Base-by-base conservation (phyloP, 169 alveolate species). In the Babesia sp. region DNA sequence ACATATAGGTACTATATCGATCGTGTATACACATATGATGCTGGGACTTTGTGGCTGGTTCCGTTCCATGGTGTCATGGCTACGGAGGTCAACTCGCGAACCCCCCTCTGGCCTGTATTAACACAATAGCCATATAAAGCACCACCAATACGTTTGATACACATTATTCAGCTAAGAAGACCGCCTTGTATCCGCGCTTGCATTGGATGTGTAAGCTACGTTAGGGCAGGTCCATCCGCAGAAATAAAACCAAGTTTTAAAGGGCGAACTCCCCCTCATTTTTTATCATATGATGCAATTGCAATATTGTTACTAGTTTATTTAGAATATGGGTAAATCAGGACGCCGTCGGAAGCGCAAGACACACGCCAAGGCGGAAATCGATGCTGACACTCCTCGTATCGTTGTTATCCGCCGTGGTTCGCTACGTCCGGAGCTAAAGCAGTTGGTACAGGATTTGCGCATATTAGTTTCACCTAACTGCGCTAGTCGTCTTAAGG, bases 351-450 rank as follows among this genome's bases (percentile, higher is more conserved):
- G 68, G 14, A 53, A 55, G 76, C 60, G 57, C 41, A 75, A 50
- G 41, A 34, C 85, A 11, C 57, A 39, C 31, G 59, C 28, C 31
- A 68, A 24, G 36, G 56, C 61, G 63, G 67, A 42, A 44, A 29
- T 48, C 42, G 86, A 66, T 45, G 41, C 69, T n/a, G 86, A 64
- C 39, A n/a, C 79, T 18, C 86, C 86, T 1, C 60, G 86, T 14
- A 57, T 77, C 39, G 44, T 77, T 24, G 74, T 77, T 6, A 77
- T 77, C 20, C 74, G 86, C 26, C 66, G 86, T 0, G 86, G 86
- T 1, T 11, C 67, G 11, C 45, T 77, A 11, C 68, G 76, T 20
- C 71, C 64, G 16, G 81, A 66, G 29, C 48, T 69, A 22, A 77
- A 51, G 64, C 81, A 69, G 37, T 66, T 77, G 39, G 81, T 71